These are phyloP conservation scores for Celoporthe dispersa DNA, from an alignment of 2,329 filamentous ascomycete genomes.

Conservation along the genomic window DNA sequence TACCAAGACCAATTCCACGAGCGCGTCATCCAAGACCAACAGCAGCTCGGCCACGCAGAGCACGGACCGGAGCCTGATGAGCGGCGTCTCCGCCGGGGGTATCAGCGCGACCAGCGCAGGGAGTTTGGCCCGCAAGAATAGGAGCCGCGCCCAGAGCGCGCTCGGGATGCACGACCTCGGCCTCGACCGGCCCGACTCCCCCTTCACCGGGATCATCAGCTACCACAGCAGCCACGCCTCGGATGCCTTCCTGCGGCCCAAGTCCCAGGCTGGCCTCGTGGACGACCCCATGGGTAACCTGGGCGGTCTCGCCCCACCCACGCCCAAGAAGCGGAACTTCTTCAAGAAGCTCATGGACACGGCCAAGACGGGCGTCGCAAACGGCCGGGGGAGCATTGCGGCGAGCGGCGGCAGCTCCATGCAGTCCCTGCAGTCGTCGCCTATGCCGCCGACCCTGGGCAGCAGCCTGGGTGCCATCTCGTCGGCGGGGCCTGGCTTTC, in stretches of 20 bases:
- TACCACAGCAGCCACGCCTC: slow-evolving; percentile 89
- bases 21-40: slow-evolving; percentile 69
- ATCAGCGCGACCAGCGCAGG: slow-evolving; percentile 96
- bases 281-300: slow-evolving; percentile 71
- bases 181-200: slow-evolving; percentile 61
- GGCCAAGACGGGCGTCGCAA: slow-evolving; percentile 91
- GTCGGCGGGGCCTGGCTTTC: slow-evolving; percentile 46
- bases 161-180: slow-evolving; percentile 64
- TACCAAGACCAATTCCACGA: slow-evolving; percentile 82
- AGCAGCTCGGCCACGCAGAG: slow-evolving; percentile 73
- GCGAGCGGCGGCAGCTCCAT: slow-evolving; percentile 52
- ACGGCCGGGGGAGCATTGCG: slow-evolving; percentile 82
- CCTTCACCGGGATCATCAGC: slow-evolving; percentile 78
- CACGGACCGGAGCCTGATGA: slow-evolving; percentile 90
- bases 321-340: slow-evolving; percentile 78
- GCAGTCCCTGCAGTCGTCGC: slow-evolving; percentile 39
- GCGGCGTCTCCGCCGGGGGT: slow-evolving; percentile 84
- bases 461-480: slow-evolving; percentile 36
- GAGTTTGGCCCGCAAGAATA: slow-evolving; percentile 80
- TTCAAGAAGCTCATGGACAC: slow-evolving; percentile 96
- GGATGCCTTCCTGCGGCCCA: slow-evolving; percentile 55
- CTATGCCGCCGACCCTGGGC: slow-evolving; percentile 48
- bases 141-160: slow-evolving; percentile 65
- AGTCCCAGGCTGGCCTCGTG: slow-evolving; percentile 68
- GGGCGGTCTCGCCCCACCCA: slow-evolving; percentile 80